Evolutionary conservation across 495 filamentous ascomycete genomes (phyloP).

Genomic region (Neurospora sp.): DNA sequence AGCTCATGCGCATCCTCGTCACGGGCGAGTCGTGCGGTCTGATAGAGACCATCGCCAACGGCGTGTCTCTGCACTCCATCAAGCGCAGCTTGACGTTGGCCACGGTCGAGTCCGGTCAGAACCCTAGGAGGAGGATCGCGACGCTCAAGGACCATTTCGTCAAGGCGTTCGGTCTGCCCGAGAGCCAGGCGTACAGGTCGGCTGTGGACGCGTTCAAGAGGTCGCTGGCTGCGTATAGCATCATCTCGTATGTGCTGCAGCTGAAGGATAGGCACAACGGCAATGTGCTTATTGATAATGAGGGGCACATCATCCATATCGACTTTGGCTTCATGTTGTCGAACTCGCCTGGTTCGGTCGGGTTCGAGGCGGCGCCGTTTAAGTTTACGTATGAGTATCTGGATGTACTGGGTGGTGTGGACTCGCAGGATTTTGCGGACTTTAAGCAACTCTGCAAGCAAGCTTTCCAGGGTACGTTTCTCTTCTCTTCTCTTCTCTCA

Average conservation of each 20-base stretch:
- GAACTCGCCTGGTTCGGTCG: constrained; percentile 65
- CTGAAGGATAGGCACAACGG: constrained; percentile 76
- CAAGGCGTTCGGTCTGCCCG: constrained; percentile 58
- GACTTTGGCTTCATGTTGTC: constrained; percentile 79
- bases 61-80: constrained; percentile 64
- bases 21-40: constrained; percentile 69
- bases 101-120: constrained; percentile 52
- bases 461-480: constrained; percentile 54
- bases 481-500: neutral
- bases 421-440: constrained; percentile 49
- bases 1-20: constrained; percentile 69
- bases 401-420: constrained; percentile 59
- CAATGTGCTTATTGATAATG: constrained; percentile 68
- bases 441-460: constrained; percentile 64
- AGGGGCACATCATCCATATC: constrained; percentile 72
- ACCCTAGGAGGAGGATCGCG: constrained; percentile 56
- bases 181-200: constrained; percentile 49
- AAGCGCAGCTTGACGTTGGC: constrained; percentile 65
- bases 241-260: constrained; percentile 66
- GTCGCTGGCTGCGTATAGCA: constrained; percentile 63
- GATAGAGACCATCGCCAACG: constrained; percentile 73
- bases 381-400: constrained; percentile 72
- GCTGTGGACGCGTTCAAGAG: constrained; percentile 62
- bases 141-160: constrained; percentile 67
- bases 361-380: constrained; percentile 71